Evolutionary conservation across 2,329 filamentous ascomycete genomes (phyloP), one percentile per base, ranked within the genome.

Genomic region (Ceratocystiopsis minuta): DNA sequence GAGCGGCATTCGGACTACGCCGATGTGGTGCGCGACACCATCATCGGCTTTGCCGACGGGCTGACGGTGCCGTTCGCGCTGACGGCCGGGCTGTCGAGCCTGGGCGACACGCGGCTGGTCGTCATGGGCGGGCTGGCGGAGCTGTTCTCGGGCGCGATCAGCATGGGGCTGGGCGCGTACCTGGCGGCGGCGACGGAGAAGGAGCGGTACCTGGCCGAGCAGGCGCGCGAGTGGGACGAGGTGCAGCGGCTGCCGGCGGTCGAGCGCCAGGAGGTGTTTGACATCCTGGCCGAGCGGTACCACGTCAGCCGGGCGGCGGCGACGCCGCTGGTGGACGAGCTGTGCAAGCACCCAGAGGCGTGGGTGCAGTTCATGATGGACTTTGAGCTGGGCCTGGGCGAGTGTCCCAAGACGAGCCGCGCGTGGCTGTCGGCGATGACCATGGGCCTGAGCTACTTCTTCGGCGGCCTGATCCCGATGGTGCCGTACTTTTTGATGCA

Each of bases 1-100:
- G 49, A 52, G 40, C 41, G 45, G 12, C 51, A 56, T 45, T 50
- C 55, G 40, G 57, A 60, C 51, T 55, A 65, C 50, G 57, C 57
- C 45, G 60, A 63, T 43, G 53, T 73, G 41, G 58, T 78, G 15
- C 66, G 70, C 37, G 76, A 83, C 56, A 67, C 76, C 47, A 84
- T 81, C 45, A 78, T 87, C 50, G 81, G 81, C 41, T 75, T 86
- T 50, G 78, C 80, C 0, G 81, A 87, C 53, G 81, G 81, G 15
- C 66, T 87, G 50, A 87, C 81, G 0, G 81, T 87, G 0, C 81
- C 81, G 0, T 87, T 87, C 50, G 81, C 81, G 15, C 64, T 87
- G 34, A 85, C 79, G 0, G 81, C 82, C 0, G 81, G 81, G 14
- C 65, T 87, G 2, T 77, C 73, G 2, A 68, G 68, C 40, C 62